phyloP scores from a whole-genome alignment of 768 basidiomycete species.

The Phylloporus sp. region DNA sequence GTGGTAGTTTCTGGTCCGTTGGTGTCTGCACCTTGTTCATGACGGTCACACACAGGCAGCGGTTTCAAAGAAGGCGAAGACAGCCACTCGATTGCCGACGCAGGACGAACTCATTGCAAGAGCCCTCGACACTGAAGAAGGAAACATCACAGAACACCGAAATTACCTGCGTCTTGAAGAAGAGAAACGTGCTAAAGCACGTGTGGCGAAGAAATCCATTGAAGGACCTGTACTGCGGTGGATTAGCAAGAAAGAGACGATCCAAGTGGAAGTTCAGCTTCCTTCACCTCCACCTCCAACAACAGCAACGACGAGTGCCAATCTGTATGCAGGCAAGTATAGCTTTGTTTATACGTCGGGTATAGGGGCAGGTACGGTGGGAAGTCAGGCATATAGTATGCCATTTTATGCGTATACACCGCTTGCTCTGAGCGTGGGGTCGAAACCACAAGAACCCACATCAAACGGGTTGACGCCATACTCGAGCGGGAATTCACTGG shows the following conservation, averaged over 20 bases:
- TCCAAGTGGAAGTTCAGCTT: constrained; percentile 37
- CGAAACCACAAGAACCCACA: constrained; percentile 8
- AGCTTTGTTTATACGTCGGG: constrained; percentile 19
- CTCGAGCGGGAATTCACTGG: neutral
- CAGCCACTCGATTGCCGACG: constrained; percentile 50
- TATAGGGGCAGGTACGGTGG: constrained; percentile 1
- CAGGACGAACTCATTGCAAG: constrained; percentile 83
- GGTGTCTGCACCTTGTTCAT: neutral
- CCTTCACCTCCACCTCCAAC: constrained; percentile 26
- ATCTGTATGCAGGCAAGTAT: constrained; percentile 15
- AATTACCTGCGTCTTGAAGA: constrained; percentile 80
- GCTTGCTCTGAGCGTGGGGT: constrained; percentile 5
- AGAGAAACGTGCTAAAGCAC: constrained; percentile 67
- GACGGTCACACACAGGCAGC: constrained; percentile 41
- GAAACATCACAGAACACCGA: constrained; percentile 72
- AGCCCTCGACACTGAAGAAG: constrained; percentile 84
- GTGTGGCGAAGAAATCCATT: constrained; percentile 56
- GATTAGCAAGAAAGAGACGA: constrained; percentile 63
- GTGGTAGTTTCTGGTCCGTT: constrained; percentile 5
- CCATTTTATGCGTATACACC: constrained; percentile 28
- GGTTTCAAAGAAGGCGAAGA: constrained; percentile 57
- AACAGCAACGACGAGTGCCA: constrained; percentile 7
- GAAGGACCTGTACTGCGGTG: constrained; percentile 69
- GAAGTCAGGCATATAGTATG: constrained; percentile 23
- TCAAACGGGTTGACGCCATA: neutral